Conservation (phyloP, 129 eudicot genomes). For the Oenanthe sinensis region DNA sequence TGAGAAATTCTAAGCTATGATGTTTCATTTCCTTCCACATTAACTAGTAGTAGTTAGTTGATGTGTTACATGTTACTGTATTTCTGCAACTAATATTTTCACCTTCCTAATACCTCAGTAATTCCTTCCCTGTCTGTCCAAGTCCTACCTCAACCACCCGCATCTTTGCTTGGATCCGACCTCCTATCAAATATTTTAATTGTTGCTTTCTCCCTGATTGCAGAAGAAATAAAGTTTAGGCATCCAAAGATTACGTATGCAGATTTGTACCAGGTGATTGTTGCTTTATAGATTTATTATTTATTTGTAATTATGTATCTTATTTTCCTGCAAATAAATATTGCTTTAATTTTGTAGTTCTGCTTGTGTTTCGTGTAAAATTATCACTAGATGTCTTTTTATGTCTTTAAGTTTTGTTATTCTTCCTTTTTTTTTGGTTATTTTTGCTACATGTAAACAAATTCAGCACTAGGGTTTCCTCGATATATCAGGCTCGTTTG, state of each 20-base stretch:
- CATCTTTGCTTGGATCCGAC: not conserved
- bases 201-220: conserved; percentile 25
- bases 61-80: not conserved
- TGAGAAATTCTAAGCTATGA: not conserved
- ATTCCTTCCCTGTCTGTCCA: not conserved
- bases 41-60: not conserved
- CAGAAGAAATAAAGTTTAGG: conserved; percentile 84
- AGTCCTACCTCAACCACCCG: no score
- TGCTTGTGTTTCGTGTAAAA: no score
- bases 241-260: conserved; percentile 92
- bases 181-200: conserved; percentile 3
- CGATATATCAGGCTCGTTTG: no score
- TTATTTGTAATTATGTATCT: not conserved
- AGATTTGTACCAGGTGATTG: conserved; percentile 88
- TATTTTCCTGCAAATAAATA: not conserved
- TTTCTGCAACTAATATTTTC: conserved; percentile 2
- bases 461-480: not conserved
- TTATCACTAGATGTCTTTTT: no score
- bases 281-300: not conserved
- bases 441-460: not conserved
- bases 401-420: no score
- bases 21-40: not conserved
- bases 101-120: not conserved
- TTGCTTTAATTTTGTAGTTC: not conserved
- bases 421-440: no score